Percentiles rank a stretch among this genome's conserved stretches.
Evolutionary conservation across 192 early-diverging fungal genomes (phyloP).

Genomic region (Gamsiella multidivaricata): DNA sequence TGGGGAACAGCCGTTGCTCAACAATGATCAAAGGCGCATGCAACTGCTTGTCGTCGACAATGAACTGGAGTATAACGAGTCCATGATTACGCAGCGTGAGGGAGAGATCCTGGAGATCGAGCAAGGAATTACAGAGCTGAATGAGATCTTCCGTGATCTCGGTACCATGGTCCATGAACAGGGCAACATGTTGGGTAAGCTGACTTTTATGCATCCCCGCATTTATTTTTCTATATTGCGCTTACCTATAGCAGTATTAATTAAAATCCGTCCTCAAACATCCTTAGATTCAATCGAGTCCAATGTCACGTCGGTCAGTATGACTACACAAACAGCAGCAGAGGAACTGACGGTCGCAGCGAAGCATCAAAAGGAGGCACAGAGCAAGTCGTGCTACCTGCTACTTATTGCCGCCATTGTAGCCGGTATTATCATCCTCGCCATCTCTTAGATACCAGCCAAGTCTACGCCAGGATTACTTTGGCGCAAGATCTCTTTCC

Average conservation of each 20-base stretch:
- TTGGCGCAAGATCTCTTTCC: too few relatives aligned
- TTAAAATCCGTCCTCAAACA: background rate
- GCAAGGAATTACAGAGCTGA: slow-evolving; percentile 91
- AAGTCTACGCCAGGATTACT: too few relatives aligned
- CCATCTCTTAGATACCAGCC: slow-evolving; percentile 22
- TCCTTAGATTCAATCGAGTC: slow-evolving; percentile 65
- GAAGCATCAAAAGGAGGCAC: slow-evolving; percentile 78
- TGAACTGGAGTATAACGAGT: slow-evolving; percentile 95
- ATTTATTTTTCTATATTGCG: background rate
- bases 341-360: slow-evolving; percentile 82
- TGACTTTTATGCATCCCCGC: too few relatives aligned
- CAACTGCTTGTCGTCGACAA: slow-evolving; percentile 85
- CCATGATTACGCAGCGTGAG: slow-evolving; percentile 93
- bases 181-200: slow-evolving; percentile 85
- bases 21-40: slow-evolving; percentile 63
- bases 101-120: slow-evolving; percentile 93
- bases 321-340: slow-evolving; percentile 83
- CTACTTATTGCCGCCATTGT: slow-evolving; percentile 81
- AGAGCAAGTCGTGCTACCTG: slow-evolving; percentile 86
- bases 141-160: slow-evolving; percentile 97
- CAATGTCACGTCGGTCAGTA: slow-evolving; percentile 85
- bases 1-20: slow-evolving; percentile 71
- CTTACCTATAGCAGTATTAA: background rate
- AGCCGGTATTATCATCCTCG: slow-evolving; percentile 51
- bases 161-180: slow-evolving; percentile 97